A percentile compares a stretch with the other conserved stretches of the same genome.
These are phyloP conservation scores for Penicillium griseofulvum DNA, from an alignment of 2,329 filamentous ascomycete genomes.

Conservation along the genomic window DNA sequence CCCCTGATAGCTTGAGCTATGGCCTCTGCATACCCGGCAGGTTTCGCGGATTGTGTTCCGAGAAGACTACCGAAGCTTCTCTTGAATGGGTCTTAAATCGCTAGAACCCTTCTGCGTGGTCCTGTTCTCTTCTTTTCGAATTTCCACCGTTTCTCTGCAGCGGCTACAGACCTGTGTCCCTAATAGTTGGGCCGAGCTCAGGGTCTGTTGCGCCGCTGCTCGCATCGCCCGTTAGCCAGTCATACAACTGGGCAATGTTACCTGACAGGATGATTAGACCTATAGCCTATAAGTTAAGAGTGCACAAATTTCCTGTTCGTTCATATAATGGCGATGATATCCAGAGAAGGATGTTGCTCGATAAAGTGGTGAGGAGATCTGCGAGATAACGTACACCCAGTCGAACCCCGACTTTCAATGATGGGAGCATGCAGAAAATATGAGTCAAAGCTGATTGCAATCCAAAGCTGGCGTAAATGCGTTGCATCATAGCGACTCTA, in stretches of 20 bases:
- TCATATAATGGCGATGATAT: constrained; percentile 4
- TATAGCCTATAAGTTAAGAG: neutral
- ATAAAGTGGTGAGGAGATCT: neutral
- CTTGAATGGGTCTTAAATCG: neutral
- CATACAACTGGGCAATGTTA: constrained; percentile 13
- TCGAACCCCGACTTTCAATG: neutral
- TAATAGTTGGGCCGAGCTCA: constrained; percentile 19
- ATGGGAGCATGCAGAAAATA: constrained; percentile 9
- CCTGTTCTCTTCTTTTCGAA: constrained; percentile 3
- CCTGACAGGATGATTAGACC: constrained; percentile 9
- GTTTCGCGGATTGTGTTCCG: neutral
- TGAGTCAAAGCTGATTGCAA: neutral
- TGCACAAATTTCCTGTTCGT: constrained; percentile 6
- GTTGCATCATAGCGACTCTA: constrained; percentile 1
- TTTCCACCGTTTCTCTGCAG: constrained; percentile 6
- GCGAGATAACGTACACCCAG: neutral
- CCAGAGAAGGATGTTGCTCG: constrained; percentile 21
- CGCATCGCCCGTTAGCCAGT: constrained; percentile 10
- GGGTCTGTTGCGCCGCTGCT: constrained; percentile 11
- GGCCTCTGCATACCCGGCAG: constrained; percentile 8
- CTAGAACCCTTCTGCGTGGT: constrained; percentile 9
- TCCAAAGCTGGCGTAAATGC: neutral
- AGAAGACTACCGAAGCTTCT: constrained; percentile 20
- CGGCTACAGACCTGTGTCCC: constrained; percentile 13
- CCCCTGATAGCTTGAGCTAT: constrained; percentile 6